Conservation (phyloP, 2,329 filamentous ascomycete species). For the Fusarium tanahbumbuense region DNA sequence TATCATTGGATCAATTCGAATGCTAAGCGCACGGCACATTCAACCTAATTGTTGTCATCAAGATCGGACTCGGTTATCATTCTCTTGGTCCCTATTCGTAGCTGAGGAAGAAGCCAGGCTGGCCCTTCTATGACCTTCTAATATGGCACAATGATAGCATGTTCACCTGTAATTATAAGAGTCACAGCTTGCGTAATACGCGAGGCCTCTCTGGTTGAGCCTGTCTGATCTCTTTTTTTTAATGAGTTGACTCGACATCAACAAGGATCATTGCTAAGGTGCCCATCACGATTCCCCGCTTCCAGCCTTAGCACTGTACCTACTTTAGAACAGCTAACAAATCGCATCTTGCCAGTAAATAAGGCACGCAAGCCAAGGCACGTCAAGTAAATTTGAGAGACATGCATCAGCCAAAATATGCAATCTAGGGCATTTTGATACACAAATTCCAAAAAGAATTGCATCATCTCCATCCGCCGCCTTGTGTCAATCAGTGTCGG, state of each 20-base stretch:
- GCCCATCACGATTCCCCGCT: conserved; percentile 27
- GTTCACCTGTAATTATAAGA: conserved; percentile 20
- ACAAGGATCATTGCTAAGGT: conserved; percentile 20
- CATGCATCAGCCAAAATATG: neutral
- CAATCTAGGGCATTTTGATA: neutral
- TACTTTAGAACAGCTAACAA: neutral
- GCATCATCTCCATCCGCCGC: neutral
- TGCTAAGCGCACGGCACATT: conserved; percentile 13
- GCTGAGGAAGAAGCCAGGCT: conserved; percentile 26
- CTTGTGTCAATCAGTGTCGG: conserved; percentile 30
- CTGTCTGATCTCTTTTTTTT: conserved; percentile 25
- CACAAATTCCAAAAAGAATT: neutral
- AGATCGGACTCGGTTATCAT: neutral
- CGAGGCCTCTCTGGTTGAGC: conserved; percentile 33
- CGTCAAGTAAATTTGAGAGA: conserved; percentile 7
- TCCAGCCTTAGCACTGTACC: conserved; percentile 11
- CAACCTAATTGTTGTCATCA: neutral
- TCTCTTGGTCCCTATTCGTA: conserved; percentile 6
- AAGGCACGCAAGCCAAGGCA: neutral
- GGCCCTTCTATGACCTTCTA: conserved; percentile 3
- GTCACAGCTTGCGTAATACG: conserved; percentile 44
- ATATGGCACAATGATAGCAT: neutral
- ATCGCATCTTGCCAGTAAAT: neutral
- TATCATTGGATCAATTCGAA: neutral
- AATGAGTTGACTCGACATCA: conserved; percentile 16